Percentiles rank a stretch among this genome's conserved stretches.
These are phyloP conservation scores for Sporodiniella umbellata DNA, from an alignment of 371 early-diverging fungal species.

Conservation along the genomic window DNA sequence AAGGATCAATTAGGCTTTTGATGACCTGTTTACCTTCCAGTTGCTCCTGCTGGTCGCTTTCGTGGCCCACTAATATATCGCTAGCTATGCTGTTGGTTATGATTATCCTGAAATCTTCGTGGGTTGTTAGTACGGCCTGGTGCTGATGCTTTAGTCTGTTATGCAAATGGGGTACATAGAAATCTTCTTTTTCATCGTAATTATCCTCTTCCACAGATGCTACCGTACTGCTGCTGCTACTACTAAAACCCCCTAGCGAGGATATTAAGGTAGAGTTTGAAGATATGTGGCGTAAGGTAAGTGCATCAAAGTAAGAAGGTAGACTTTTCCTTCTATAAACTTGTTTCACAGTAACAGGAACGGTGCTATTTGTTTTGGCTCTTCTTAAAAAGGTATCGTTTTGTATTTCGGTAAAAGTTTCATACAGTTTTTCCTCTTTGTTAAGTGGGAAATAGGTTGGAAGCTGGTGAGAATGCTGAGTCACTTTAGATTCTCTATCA, in stretches of 20 bases:
- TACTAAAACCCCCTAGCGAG: neutral
- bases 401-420: neutral
- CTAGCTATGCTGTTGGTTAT: conserved; percentile 62
- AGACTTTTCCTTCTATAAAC: neutral
- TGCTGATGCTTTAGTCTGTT: conserved; percentile 44
- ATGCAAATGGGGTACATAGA: conserved; percentile 37
- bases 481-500: neutral
- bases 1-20: conserved; percentile 48
- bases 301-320: neutral
- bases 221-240: neutral
- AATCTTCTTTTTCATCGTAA: conserved; percentile 4
- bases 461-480: neutral
- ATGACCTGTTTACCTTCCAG: conserved; percentile 53
- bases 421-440: neutral
- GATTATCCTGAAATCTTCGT: conserved; percentile 54
- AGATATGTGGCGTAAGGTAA: conserved; percentile 1
- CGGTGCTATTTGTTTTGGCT: conserved; percentile 1
- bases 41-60: conserved; percentile 3
- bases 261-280: conserved; percentile 5
- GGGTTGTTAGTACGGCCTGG: conserved; percentile 64
- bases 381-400: neutral
- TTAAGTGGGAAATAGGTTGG: neutral
- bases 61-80: conserved; percentile 43
- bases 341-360: neutral
- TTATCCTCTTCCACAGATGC: conserved; percentile 1